Base-by-base conservation (phyloP, 2,329 filamentous ascomycete species). In the Trichoderma koningiopsis region DNA sequence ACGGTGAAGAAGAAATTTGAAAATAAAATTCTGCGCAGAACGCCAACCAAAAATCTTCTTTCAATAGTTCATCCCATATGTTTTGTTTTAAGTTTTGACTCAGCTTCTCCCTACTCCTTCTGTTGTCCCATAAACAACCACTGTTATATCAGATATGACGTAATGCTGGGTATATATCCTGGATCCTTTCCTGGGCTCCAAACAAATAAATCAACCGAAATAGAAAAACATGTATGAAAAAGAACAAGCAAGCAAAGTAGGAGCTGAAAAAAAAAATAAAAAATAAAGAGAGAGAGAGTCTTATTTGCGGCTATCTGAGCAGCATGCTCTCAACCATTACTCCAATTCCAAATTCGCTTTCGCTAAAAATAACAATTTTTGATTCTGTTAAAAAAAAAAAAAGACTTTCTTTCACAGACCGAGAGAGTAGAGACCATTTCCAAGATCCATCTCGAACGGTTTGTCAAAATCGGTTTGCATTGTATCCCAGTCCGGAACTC, bases 401-500 rank as follows among this genome's bases (percentile, higher is more conserved):
- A 62, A 22, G 3, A 22, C 10, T 4, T 62, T 14, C 49, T 29
- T 27, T 52, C 14, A 13, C 24, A 22, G 8, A 57, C 77, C 75
- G 74, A 82, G 75, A 14, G 75, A 77, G 71, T 81, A 81, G 19
- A 75, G 72, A 66, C 75, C 77, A 57, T 81, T 81, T 70, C 89
- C 86, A 66, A 89, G 78, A 35, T 35, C 13, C 33, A 35, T 35
- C 71, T 81, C 74, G 71, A 87, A 86, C 0, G 85, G 82, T 76
- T 88, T 87, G 64, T 79, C 79, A 71, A 87, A 86, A 73, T 86
- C 83, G 0, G 77, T 75, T 4, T 81, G 75, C 47, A 85, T 75
- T n/a, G 88, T 84, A 43, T 88, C 86, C 83, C 85, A 86, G 69
- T 80, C 77, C 8, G 77, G 73, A 55, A 74, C 72, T 4, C 70